Conservation (phyloP, 148 eudicot species). For the Drosera capensis region DNA sequence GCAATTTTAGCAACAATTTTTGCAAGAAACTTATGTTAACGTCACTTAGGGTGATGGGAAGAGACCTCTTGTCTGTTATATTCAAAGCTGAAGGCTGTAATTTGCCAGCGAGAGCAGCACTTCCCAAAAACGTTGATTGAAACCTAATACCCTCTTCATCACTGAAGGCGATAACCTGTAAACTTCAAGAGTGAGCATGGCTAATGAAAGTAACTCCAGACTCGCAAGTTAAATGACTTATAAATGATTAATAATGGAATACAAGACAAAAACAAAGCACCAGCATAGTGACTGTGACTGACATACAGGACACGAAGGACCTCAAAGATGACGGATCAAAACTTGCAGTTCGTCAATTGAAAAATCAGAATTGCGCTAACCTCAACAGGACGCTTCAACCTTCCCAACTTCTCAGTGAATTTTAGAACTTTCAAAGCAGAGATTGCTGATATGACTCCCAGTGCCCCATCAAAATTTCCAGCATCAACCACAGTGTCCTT, state of each 20-base stretch:
- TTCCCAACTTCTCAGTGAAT: slow-evolving; percentile 29
- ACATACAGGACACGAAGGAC: no score
- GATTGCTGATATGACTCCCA: slow-evolving; percentile 66
- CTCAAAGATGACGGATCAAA: no score
- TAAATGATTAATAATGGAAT: no score
- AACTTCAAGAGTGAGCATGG: slow-evolving; percentile 7
- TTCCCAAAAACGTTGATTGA: slow-evolving; percentile 92
- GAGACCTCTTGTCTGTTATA: slow-evolving; percentile 65
- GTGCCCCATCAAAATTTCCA: slow-evolving; percentile 84
- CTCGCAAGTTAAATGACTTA: no score
- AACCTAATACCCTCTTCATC: slow-evolving; percentile 98
- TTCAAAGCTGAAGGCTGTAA: slow-evolving; percentile 54
- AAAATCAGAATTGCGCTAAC: slow-evolving; percentile 11
- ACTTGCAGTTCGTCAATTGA: no score
- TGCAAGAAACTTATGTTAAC: slow-evolving; percentile 2
- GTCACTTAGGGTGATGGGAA: slow-evolving; percentile 8
- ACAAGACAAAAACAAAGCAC: no score
- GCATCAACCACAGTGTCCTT: slow-evolving; percentile 98
- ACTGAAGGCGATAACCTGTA: slow-evolving; percentile 89
- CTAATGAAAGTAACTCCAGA: no score
- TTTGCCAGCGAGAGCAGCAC: slow-evolving; percentile 87
- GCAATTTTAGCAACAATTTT: slow-evolving; percentile 7
- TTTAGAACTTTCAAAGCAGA: slow-evolving; percentile 80
- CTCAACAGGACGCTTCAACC: slow-evolving; percentile 70
- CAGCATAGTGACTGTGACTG: not conserved